Evolutionary conservation across 441 rosid species (phyloP).

Genomic region (Viola pubescens): DNA sequence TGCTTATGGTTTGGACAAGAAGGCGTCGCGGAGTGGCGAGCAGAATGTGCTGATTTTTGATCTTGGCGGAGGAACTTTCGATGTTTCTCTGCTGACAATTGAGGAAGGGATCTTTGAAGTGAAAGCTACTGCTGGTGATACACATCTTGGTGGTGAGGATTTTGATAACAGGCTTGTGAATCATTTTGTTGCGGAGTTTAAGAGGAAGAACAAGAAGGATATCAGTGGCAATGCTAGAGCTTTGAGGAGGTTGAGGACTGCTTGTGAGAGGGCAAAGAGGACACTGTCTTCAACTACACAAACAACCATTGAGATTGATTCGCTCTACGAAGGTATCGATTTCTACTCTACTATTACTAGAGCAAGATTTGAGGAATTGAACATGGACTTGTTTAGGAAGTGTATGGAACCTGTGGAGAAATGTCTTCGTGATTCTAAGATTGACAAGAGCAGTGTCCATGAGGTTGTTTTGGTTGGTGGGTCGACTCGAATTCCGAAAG

Average conservation of each 20-base stretch:
- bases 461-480: constrained; percentile 52
- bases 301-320: constrained; percentile 38
- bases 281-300: constrained; percentile 34
- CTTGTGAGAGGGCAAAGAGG: constrained; percentile 32
- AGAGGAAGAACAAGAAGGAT: constrained; percentile 45
- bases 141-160: constrained; percentile 28
- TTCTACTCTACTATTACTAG: constrained; percentile 39
- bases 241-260: too few species aligned
- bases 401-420: constrained; percentile 49
- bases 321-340: constrained; percentile 43
- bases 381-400: constrained; percentile 39
- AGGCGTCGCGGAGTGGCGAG: constrained; percentile 25
- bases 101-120: constrained; percentile 41
- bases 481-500: constrained; percentile 42
- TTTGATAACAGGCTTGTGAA: constrained; percentile 29
- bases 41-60: constrained; percentile 34
- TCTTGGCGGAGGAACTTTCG: constrained; percentile 23
- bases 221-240: constrained; percentile 32
- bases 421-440: constrained; percentile 38
- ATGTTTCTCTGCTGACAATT: constrained; percentile 34
- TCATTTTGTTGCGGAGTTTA: constrained; percentile 40
- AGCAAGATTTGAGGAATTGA: constrained; percentile 44
- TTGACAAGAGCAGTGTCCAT: constrained; percentile 34
- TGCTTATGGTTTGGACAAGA: constrained; percentile 33
- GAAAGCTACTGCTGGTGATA: constrained; percentile 39